These are phyloP conservation scores for Pestalotiopsis sp. DNA, from an alignment of 2,329 filamentous ascomycete species.

Conservation along the genomic window DNA sequence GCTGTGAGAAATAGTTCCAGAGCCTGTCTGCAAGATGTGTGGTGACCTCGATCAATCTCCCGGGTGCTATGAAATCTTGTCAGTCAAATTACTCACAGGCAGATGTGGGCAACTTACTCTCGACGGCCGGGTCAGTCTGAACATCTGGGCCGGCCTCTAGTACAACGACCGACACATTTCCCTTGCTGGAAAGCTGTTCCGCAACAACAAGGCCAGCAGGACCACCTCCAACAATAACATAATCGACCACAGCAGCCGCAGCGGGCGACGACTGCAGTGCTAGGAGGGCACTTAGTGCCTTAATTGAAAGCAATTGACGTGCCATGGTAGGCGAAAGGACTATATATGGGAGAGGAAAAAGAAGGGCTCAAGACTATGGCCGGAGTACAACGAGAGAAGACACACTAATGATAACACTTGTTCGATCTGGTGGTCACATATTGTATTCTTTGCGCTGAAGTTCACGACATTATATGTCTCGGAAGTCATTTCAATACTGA, in stretches of 20 bases:
- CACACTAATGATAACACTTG: no score
- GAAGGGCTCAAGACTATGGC: no score
- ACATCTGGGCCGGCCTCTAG: conserved; percentile 1
- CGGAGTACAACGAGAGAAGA: no score
- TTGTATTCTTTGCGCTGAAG: no score
- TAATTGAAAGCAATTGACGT: no score
- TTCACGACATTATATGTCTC: no score
- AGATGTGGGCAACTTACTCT: not conserved
- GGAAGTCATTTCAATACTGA: no score
- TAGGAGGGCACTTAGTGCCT: no score
- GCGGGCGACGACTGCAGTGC: not conserved
- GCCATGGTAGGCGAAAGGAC: no score
- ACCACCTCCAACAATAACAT: not conserved
- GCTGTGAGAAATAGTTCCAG: not conserved
- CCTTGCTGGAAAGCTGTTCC: not conserved
- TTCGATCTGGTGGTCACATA: no score
- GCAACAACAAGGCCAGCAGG: not conserved
- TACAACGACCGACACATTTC: not conserved
- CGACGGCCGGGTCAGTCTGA: not conserved
- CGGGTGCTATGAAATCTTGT: not conserved
- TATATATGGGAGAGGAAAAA: no score
- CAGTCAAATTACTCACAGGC: not conserved
- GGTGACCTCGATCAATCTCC: not conserved
- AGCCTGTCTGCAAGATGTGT: not conserved
- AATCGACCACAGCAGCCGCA: not conserved